Evolutionary conservation across 441 rosid genomes (phyloP), one percentile per base, ranked within the genome.

Genomic region (Theobroma grandiflorum): DNA sequence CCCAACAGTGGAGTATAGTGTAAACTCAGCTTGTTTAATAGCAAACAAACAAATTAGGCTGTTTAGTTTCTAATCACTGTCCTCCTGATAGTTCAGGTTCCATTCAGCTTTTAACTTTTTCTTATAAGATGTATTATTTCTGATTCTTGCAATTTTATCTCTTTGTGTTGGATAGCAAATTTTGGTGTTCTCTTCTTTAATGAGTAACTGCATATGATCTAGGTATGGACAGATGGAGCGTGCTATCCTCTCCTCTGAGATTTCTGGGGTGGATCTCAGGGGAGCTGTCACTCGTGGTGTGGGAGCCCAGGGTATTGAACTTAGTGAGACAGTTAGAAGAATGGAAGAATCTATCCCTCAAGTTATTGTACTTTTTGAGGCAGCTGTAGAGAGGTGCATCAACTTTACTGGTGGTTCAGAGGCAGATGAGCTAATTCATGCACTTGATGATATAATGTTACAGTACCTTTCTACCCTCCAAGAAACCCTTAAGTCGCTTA

Each of bases 341-440:
- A 97, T 97, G 99, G 99, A 97, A 89, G 99, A 97, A 82, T 95
- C 99, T 74, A 89, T 94, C 83, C 97, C 99, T 78, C 99, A 92
- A 87, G 92, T 97, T 81, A 93, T 97, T 63, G 85, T 95, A 79
- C 95, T 94, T 89, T 92, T 97, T 65, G 99, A 97, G 88, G 98
- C 96, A 53, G 97, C 99, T 31, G 93, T 95, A 38, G 99, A 97
- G 82, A 91, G 99, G 88, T 97, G 99, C 87, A 87, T 97, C 50
- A 89, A 89, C 88, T 91, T 97, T 82, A 94, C 99, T 57, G 99
- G 99, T 42, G 99, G 99, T 69, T 95, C 99, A 11, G 99, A 97
- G 89, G 98, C 97, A 64, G 98, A 95, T 74, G 99, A 97, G 81
- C 87, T 97, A 81, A 90, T 95, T 86, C 95, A 92, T 88, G 96